These are phyloP conservation scores for Lepiota venenata DNA, from an alignment of 768 basidiomycete species.

Conservation along the genomic window DNA sequence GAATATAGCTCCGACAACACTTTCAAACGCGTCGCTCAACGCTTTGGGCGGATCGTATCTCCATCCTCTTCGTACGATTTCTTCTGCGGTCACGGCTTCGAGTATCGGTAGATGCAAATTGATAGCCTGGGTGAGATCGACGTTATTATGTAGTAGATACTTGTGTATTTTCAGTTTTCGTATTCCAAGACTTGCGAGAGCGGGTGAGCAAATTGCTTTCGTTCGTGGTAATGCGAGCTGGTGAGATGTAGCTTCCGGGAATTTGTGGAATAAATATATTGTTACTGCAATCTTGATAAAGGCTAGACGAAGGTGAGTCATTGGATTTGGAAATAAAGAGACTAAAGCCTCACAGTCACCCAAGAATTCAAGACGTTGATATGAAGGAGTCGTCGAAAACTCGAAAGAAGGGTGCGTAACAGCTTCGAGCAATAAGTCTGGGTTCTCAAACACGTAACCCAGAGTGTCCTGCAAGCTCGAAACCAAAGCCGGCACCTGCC, in stretches of 20 bases:
- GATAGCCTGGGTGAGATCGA: conserved; percentile 66
- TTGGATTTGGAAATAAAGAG: background rate
- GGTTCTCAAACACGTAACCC: conserved; percentile 66
- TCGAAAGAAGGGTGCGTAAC: conserved; percentile 84
- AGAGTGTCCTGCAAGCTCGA: conserved; percentile 54
- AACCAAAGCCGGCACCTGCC: conserved; percentile 46
- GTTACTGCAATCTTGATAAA: conserved; percentile 71
- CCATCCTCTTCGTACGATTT: conserved; percentile 72
- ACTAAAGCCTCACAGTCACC: conserved; percentile 67
- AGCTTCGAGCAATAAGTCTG: conserved; percentile 69
- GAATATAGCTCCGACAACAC: conserved; percentile 78
- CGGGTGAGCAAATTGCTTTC: conserved; percentile 69
- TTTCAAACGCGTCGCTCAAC: conserved; percentile 82
- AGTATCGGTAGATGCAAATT: conserved; percentile 58
- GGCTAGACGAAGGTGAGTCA: conserved; percentile 36
- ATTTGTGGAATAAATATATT: conserved; percentile 67
- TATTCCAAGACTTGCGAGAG: conserved; percentile 68
- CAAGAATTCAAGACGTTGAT: conserved; percentile 85
- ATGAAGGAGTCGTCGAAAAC: conserved; percentile 50
- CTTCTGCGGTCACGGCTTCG: conserved; percentile 47
- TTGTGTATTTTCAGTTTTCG: conserved; percentile 65
- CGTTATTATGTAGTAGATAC: conserved; percentile 63
- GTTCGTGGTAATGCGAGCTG: conserved; percentile 71
- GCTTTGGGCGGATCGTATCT: conserved; percentile 84
- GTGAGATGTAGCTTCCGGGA: conserved; percentile 69